phyloP scores from a whole-genome alignment of 2,329 filamentous ascomycete genomes.

The Gaeumannomyces sp. region DNA sequence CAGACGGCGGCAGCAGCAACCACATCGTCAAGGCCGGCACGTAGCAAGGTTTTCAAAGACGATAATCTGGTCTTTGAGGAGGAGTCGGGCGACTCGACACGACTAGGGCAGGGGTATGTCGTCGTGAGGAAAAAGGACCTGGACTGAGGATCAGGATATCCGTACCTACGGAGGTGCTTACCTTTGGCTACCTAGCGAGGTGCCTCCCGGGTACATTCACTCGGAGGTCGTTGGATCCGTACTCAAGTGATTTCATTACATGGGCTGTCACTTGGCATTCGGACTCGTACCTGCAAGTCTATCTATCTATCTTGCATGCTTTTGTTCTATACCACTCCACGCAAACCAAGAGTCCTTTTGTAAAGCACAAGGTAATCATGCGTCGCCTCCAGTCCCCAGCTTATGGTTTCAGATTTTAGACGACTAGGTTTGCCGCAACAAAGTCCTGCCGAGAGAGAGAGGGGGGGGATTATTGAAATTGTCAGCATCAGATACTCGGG shows the following conservation, averaged over 20 bases:
- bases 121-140: slow-evolving; percentile 47
- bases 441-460: slow-evolving; percentile 38
- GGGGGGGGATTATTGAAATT: background rate
- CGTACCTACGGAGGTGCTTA: no score
- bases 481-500: background rate
- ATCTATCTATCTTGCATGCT: no score
- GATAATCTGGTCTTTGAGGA: slow-evolving; percentile 42
- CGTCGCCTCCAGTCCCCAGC: no score
- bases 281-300: no score
- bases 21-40: slow-evolving; percentile 8
- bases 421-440: slow-evolving; percentile 46
- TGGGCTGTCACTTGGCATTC: no score
- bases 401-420: slow-evolving; percentile 19
- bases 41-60: slow-evolving; percentile 23
- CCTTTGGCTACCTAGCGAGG: no score
- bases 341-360: no score
- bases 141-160: slow-evolving; percentile 29
- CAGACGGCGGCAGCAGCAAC: background rate
- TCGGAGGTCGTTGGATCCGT: no score
- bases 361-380: no score
- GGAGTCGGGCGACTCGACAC: slow-evolving; percentile 39
- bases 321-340: no score
- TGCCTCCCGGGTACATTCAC: no score
- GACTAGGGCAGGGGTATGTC: slow-evolving; percentile 47
- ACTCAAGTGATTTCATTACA: no score